Base-by-base conservation (phyloP, 192 early-diverging fungal genomes). In the Dimargaris cristalligena region DNA sequence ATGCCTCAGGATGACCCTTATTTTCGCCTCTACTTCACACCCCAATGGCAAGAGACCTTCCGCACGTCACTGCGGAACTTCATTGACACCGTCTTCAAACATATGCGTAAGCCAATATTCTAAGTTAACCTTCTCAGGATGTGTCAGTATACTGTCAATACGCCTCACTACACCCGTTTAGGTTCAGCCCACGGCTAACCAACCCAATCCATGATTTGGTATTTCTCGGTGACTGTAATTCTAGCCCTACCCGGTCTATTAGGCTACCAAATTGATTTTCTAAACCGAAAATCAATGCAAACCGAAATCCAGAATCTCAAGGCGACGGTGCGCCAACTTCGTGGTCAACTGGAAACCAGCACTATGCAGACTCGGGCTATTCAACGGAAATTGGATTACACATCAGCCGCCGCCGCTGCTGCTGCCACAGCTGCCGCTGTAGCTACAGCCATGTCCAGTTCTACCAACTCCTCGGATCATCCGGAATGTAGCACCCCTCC, bases 41-140 rank as follows among this genome's bases (percentile, higher is more conserved):
- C 77, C 45, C 71, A 76, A 44, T 82, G 80, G 80, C 61, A 80
- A 9, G 80, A 80, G 41, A 77, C 71, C 20, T 82, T 78, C 29
- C 78, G 72, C 13, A 63, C 73, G 20, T 82, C 80, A 1, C 59
- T 82, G 26, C 68, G 77, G 62, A 82, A 82, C 62, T 82, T 82
- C 60, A 47, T 82, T 6, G 75, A 74, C 49, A 75, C 78, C 2
- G 78, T 78, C 18, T 79, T 82, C 59, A 75, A 78, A 50, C 73
- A 82, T 50, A 80, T 82, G 78, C 78, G 80, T 77, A 74, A 67
- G 77, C 64, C 63, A 41, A n/a, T n/a, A n/a, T n/a, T n/a, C n/a
- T n/a, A n/a, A n/a, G n/a, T n/a, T n/a, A n/a, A n/a, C n/a, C n/a
- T n/a, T n/a, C n/a, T n/a, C n/a, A n/a, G n/a, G n/a, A n/a, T n/a